Conservation (phyloP, 768 basidiomycete genomes). For the Mycena floridula region DNA sequence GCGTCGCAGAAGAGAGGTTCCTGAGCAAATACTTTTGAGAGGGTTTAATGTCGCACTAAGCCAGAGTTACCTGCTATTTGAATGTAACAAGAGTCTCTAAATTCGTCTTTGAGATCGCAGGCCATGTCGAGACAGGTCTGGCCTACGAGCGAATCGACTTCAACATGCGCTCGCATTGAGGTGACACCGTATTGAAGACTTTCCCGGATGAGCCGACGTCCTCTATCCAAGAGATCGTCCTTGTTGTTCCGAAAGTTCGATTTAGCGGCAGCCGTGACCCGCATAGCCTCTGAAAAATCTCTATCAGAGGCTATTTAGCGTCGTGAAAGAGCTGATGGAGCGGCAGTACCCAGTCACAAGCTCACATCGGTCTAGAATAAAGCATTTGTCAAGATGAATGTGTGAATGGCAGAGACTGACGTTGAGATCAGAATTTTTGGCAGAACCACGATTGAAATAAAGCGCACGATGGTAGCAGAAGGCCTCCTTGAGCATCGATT, state of each 20-base stretch:
- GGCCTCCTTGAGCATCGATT: constrained; percentile 19
- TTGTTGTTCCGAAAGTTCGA: constrained; percentile 34
- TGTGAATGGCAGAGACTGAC: constrained; percentile 51
- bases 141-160: constrained; percentile 51
- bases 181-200: constrained; percentile 60
- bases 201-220: constrained; percentile 46
- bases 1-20: constrained; percentile 43
- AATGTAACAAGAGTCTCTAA: constrained; percentile 41
- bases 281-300: constrained; percentile 50
- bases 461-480: constrained; percentile 26
- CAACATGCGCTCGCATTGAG: constrained; percentile 62
- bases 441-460: neutral
- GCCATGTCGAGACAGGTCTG: constrained; percentile 50
- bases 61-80: constrained; percentile 44
- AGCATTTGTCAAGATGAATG: constrained; percentile 66
- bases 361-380: constrained; percentile 50
- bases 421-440: constrained; percentile 11
- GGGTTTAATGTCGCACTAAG: neutral
- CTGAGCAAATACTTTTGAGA: constrained; percentile 51
- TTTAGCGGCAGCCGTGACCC: constrained; percentile 46
- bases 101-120: constrained; percentile 39
- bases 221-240: constrained; percentile 45
- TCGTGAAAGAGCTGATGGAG: neutral
- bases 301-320: constrained; percentile 26
- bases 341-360: constrained; percentile 44